Evolutionary conservation across 768 basidiomycete genomes (phyloP), one percentile per base, ranked within the genome.

Genomic region (Wakefieldia striispora): DNA sequence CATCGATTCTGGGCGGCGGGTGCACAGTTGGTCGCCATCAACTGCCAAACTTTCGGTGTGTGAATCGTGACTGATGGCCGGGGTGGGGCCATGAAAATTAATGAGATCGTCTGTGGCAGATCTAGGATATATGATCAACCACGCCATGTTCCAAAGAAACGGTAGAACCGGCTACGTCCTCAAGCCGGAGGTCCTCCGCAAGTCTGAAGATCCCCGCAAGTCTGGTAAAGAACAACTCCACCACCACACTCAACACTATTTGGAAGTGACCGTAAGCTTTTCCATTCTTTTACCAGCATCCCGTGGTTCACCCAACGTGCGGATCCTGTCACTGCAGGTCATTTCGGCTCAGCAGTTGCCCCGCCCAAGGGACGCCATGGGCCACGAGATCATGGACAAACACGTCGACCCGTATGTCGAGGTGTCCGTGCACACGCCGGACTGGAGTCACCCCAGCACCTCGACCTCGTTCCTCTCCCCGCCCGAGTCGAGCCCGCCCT

Each of bases 21-120:
- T 0, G 80, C 83, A 12, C 95, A 97, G 66, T 69, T 97, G 6
- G 93, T 94, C 0, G 93, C 95, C 8, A 77, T 99, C 47, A 99
- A 99, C 67, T 98, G 94, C 93, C 95, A 99, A 69, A 98, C 94
- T 0, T 85, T 85, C 56, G 94, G 93, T 95, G 62, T 47, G 84
- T 73, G 1, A 35, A 33, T 23, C 13, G 11, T 27, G 37, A 20
- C 35, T 24, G 24, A 36, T 27, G 14, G 5, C 14, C 17, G 13
- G 12, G 35, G 37, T 21, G 35, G 50, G 14, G 45, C 29, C 20
- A 13, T 47, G 41, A 21, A n/a, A 36, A 24, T 43, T 50, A n/a
- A 50, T 24, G 14, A 20, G 26, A 13, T 11, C 11, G 33, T 47
- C 31, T 13, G n/a, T 26, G 45, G 36, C 65, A 93, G 94, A 97